Evolutionary conservation across 257 asterid genomes (phyloP), one percentile per base, ranked within the genome.

Genomic region (Solanum sitiens): DNA sequence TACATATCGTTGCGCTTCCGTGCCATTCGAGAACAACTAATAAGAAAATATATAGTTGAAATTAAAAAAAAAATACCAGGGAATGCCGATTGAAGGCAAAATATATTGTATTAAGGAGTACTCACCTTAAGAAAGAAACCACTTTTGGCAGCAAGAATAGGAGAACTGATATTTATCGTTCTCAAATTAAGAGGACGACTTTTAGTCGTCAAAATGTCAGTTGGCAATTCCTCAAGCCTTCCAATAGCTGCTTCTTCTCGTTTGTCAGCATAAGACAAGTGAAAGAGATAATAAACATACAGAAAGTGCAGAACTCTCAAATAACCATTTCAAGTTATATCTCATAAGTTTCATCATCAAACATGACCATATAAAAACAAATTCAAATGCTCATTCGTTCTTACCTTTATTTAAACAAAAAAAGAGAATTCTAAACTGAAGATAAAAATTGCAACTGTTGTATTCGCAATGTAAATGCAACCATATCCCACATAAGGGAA

Each of bases 131-230:
- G 92, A 89, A 96, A 96, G 85, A 93, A 94, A 4, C 92, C 95
- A 87, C 98, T 96, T 88, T 93, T 94, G 56, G 95, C 98, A 67
- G 98, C 99, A 91, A 95, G 89, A 87, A 96, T 95, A 39, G 95
- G 98, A 85, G 98, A 95, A 92, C 98, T 94, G 50, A 95, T 93
- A 90, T 95, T 93, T 82, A 96, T 47, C 15, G 92, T 93, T 92
- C 89, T 93, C 65, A 94, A 1, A 77, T 37, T 89, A 72, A 91
- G 67, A 56, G 88, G 87, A n/a, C 86, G 91, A 88, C 56, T 86
- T 39, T 84, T 16, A 13, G 90, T 18, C 37, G 40, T 82, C 86
- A 88, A 94, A 83, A 87, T 85, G 87, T 70, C 90, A 63, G 84
- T 39, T 35, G 93, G 92, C 83, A 92, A 86, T 90, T 94, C 95